These are phyloP conservation scores for Macrolepiota albuminosa DNA, from an alignment of 768 basidiomycete genomes.

Conservation along the genomic window DNA sequence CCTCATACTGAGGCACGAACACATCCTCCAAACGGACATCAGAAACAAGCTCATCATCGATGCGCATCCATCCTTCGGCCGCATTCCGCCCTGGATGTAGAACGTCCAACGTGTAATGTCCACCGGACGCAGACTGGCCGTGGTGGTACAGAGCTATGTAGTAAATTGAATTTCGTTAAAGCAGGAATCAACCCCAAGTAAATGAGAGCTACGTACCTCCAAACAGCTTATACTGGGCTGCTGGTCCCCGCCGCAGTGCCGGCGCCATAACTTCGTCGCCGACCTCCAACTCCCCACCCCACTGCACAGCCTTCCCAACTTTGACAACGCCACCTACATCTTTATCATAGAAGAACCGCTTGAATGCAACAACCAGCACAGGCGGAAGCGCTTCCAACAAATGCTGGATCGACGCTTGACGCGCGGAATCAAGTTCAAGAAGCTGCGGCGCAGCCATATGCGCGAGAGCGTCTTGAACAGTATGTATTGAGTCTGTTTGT, in stretches of 20 bases:
- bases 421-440: slow-evolving; percentile 67
- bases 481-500: slow-evolving; percentile 51
- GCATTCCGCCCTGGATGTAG: slow-evolving; percentile 63
- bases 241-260: slow-evolving; percentile 35
- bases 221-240: slow-evolving; percentile 73
- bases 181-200: background rate
- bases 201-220: slow-evolving; percentile 50
- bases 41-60: slow-evolving; percentile 88
- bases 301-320: slow-evolving; percentile 74
- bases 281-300: slow-evolving; percentile 75
- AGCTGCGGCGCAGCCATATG: slow-evolving; percentile 76
- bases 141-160: slow-evolving; percentile 85
- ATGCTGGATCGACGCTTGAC: slow-evolving; percentile 62
- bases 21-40: slow-evolving; percentile 73
- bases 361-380: slow-evolving; percentile 83
- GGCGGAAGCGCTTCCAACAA: slow-evolving; percentile 82
- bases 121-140: slow-evolving; percentile 83
- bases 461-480: slow-evolving; percentile 78
- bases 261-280: slow-evolving; percentile 66
- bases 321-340: slow-evolving; percentile 77
- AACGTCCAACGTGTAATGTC: slow-evolving; percentile 93
- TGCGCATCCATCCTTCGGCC: slow-evolving; percentile 81
- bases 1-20: slow-evolving; percentile 51
- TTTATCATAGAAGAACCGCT: slow-evolving; percentile 86
- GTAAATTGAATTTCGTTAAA: background rate